These are phyloP conservation scores for Penicillium angulare DNA, from an alignment of 495 filamentous ascomycete species.

Conservation along the genomic window DNA sequence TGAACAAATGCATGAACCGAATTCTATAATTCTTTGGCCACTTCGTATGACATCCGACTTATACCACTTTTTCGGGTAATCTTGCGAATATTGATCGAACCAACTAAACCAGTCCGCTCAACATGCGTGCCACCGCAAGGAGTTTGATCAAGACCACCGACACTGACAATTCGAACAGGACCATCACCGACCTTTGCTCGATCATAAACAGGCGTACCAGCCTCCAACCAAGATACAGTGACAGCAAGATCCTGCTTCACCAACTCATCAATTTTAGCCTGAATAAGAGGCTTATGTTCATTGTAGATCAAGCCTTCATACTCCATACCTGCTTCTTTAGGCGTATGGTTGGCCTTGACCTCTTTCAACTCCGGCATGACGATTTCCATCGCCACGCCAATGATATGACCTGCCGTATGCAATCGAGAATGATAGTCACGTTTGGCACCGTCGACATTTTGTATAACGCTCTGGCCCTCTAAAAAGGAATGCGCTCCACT, in stretches of 20 bases:
- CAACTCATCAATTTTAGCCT: conserved; percentile 54
- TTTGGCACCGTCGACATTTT: conserved; percentile 53
- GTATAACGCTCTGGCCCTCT: conserved; percentile 42
- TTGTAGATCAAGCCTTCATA: conserved; percentile 60
- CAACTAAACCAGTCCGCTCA: conserved; percentile 46
- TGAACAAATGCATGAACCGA: background rate
- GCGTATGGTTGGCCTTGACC: conserved; percentile 62
- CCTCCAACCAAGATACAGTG: conserved; percentile 49
- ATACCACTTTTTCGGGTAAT: conserved; percentile 58
- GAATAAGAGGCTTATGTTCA: conserved; percentile 56
- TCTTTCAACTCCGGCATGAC: conserved; percentile 56
- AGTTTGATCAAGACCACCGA: conserved; percentile 57
- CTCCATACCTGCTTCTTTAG: conserved; percentile 57
- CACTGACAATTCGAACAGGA: conserved; percentile 46
- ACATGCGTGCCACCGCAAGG: conserved; percentile 69
- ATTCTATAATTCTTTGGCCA: conserved; percentile 16
- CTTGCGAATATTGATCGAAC: conserved; percentile 57
- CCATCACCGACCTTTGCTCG: conserved; percentile 42
- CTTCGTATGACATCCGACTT: conserved; percentile 54
- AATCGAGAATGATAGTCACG: conserved; percentile 57
- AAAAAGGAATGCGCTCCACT: conserved; percentile 19
- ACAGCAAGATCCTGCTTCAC: conserved; percentile 50
- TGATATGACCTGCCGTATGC: conserved; percentile 64
- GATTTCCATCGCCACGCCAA: conserved; percentile 56
- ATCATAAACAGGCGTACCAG: conserved; percentile 37